Conservation (phyloP, 768 basidiomycete species). For the Cystobasidium ongulense region DNA sequence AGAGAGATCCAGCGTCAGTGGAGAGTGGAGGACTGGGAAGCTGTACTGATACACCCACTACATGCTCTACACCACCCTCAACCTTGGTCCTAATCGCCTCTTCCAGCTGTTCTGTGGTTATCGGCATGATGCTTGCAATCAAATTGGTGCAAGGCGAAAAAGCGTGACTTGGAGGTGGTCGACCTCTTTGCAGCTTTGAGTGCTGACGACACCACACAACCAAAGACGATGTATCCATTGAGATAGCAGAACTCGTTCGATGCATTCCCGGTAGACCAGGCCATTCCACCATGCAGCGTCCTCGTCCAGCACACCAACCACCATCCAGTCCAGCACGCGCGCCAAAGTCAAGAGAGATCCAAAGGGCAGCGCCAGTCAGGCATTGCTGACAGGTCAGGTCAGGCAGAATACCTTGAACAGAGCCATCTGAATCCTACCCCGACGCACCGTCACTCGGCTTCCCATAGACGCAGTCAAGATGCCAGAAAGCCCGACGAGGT, state of each 20-base stretch:
- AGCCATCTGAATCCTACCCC: too few relatives aligned
- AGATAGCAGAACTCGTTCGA: too few relatives aligned
- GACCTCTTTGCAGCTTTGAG: too few relatives aligned
- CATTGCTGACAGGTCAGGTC: too few relatives aligned
- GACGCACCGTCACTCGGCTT: too few relatives aligned
- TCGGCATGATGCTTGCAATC: background rate
- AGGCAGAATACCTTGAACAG: too few relatives aligned
- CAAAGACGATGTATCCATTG: too few relatives aligned
- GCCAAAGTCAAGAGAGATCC: background rate
- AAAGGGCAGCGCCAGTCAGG: too few relatives aligned
- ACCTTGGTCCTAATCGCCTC: constrained; percentile 17
- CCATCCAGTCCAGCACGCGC: background rate
- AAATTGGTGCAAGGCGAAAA: background rate
- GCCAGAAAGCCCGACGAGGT: background rate
- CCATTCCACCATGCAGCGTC: background rate
- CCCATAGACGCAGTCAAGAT: background rate
- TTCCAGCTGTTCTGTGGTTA: constrained; percentile 15
- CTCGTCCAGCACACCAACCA: background rate
- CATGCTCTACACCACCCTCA: constrained; percentile 21
- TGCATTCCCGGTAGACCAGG: too few relatives aligned
- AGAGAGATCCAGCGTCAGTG: background rate
- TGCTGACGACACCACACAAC: too few relatives aligned
- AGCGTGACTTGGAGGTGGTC: background rate
- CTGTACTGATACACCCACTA: constrained; percentile 7
- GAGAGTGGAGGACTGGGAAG: background rate